Percentiles rank a stretch among this genome's conserved stretches.
These are phyloP conservation scores for Crithidia acanthocephali DNA, from an alignment of 208 protist genomes.

Conservation along the genomic window DNA sequence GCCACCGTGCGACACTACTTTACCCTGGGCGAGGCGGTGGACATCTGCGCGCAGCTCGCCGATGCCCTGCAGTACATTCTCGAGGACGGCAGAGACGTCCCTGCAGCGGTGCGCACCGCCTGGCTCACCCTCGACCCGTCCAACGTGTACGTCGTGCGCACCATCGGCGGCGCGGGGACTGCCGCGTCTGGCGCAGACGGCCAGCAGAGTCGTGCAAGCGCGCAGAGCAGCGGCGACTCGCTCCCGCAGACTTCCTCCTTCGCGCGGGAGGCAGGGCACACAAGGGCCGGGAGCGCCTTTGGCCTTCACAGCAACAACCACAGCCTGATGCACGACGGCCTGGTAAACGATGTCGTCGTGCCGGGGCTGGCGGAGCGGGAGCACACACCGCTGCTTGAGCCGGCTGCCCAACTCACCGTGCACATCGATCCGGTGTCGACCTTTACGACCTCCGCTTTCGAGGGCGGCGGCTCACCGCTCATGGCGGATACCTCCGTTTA, in stretches of 20 bases:
- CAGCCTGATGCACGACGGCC: background rate
- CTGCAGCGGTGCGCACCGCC: conserved; percentile 36
- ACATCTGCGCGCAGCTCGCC: conserved; percentile 58
- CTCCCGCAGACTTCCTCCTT: background rate
- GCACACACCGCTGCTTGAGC: conserved; percentile 1
- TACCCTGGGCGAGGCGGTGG: conserved; percentile 43
- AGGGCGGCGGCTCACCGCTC: background rate
- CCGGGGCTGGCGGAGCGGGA: background rate
- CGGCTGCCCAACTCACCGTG: background rate
- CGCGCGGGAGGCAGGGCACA: background rate
- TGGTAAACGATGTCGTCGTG: background rate
- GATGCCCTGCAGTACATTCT: conserved; percentile 78
- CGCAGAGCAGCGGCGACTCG: background rate
- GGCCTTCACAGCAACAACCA: background rate
- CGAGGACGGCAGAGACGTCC: conserved; percentile 54
- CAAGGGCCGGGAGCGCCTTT: background rate
- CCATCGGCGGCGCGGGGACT: background rate
- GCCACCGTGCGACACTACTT: conserved; percentile 33
- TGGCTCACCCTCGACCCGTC: conserved; percentile 65
- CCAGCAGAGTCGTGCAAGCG: background rate
- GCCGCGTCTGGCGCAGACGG: background rate
- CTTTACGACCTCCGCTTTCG: background rate
- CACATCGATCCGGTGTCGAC: conserved; percentile 1
- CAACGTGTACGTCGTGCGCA: conserved; percentile 46
- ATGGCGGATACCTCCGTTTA: background rate